Percentiles rank a stretch among this genome's conserved stretches.
Evolutionary conservation across 768 basidiomycete genomes (phyloP).

Genomic region (Tricholomella constricta): DNA sequence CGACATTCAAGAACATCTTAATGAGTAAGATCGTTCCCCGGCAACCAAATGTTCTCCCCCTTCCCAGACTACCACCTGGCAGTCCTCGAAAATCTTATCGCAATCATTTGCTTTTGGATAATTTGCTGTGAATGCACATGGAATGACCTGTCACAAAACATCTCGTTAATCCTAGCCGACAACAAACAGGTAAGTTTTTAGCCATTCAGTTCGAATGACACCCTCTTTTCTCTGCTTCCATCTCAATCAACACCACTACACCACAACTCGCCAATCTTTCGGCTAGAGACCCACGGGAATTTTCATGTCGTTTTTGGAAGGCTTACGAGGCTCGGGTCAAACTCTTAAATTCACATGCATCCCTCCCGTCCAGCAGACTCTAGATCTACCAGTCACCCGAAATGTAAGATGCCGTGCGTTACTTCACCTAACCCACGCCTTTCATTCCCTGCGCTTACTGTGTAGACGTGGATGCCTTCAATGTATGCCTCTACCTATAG

Average conservation of each 20-base stretch:
- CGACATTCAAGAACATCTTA: constrained; percentile 24
- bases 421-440: not conserved
- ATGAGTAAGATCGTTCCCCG: not conserved
- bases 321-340: not conserved
- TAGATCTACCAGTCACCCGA: not conserved
- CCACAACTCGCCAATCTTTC: not conserved
- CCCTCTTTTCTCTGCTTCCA: not conserved
- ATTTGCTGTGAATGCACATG: not conserved
- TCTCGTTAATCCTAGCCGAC: not conserved
- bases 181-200: too few relatives aligned
- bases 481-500: too few relatives aligned
- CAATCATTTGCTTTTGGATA: not conserved
- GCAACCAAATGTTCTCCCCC: not conserved
- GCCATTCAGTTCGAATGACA: not conserved
- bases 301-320: not conserved
- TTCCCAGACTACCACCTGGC: not conserved
- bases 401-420: not conserved
- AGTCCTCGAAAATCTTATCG: not conserved
- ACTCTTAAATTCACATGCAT: not conserved
- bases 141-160: constrained; percentile 2
- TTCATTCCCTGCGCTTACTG: not conserved
- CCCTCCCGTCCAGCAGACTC: not conserved
- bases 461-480: too few relatives aligned
- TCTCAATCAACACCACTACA: not conserved
- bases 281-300: not conserved